Conservation (phyloP, 495 filamentous ascomycete genomes). For the Hyaloscypha hepaticicola region DNA sequence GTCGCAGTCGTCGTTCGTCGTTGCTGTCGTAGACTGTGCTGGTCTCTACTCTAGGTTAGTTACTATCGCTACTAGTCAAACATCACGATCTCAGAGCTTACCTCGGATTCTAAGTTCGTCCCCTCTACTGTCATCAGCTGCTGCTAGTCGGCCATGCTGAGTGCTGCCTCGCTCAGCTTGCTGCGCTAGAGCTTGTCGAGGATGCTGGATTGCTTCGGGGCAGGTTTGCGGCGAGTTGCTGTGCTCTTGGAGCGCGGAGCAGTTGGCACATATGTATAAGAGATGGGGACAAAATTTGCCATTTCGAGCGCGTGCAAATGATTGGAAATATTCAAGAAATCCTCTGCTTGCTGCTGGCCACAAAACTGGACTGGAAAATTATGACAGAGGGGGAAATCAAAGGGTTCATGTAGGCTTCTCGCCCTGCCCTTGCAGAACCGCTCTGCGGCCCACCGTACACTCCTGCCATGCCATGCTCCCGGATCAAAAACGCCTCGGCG, state of each 20-base stretch:
- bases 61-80: neutral
- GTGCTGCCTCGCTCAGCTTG: neutral
- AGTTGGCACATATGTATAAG: slow-evolving; percentile 6
- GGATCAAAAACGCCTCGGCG: slow-evolving; percentile 13
- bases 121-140: slow-evolving; percentile 3
- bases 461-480: slow-evolving; percentile 6
- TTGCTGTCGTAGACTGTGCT: neutral
- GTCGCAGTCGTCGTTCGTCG: slow-evolving; percentile 8
- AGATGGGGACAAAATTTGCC: slow-evolving; percentile 18
- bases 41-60: neutral
- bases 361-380: slow-evolving; percentile 12
- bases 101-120: slow-evolving; percentile 4
- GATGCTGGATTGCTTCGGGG: neutral
- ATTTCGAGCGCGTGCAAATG: slow-evolving; percentile 18
- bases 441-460: neutral
- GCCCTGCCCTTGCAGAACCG: neutral
- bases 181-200: neutral
- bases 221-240: neutral
- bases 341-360: slow-evolving; percentile 11
- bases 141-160: neutral
- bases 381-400: slow-evolving; percentile 13
- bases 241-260: too few species aligned
- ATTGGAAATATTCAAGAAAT: slow-evolving; percentile 14
- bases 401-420: slow-evolving; percentile 15
- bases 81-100: slow-evolving; percentile 14